phyloP scores from a whole-genome alignment of 768 basidiomycete species.

The Suillus occidentalis region DNA sequence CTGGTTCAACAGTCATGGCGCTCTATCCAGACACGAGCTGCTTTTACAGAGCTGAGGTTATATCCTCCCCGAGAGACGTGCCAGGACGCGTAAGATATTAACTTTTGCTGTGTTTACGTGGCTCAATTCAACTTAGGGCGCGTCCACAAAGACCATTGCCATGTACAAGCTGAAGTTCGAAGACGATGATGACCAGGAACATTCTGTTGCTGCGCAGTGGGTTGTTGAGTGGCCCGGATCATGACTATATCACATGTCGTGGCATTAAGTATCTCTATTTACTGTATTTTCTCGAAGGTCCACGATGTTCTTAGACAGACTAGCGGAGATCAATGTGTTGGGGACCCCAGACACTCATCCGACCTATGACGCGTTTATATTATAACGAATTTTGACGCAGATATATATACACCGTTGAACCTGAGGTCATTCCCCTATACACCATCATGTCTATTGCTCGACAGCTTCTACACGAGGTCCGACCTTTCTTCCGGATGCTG shows the following conservation, averaged over 20 bases:
- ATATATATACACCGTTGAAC: neutral
- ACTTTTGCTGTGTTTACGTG: slow-evolving; percentile 5
- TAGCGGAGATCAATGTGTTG: neutral
- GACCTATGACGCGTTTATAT: neutral
- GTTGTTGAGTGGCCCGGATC: slow-evolving; percentile 79
- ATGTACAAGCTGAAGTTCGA: slow-evolving; percentile 84
- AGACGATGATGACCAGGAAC: slow-evolving; percentile 84
- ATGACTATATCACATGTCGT: slow-evolving; percentile 6
- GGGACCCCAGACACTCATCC: neutral
- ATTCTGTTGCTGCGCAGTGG: slow-evolving; percentile 71
- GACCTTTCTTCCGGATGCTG: slow-evolving; percentile 73
- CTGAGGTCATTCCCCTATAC: neutral
- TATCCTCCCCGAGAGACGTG: slow-evolving; percentile 58
- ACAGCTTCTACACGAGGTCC: slow-evolving; percentile 65
- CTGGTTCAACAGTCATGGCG: slow-evolving; percentile 77
- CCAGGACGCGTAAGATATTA: slow-evolving; percentile 37
- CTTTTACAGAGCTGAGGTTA: slow-evolving; percentile 85
- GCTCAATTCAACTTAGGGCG: slow-evolving; percentile 18
- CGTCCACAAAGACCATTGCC: slow-evolving; percentile 49
- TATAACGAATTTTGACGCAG: neutral
- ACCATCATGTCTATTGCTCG: slow-evolving; percentile 63
- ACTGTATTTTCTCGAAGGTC: slow-evolving; percentile 19
- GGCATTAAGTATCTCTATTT: slow-evolving; percentile 8
- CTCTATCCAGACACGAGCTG: slow-evolving; percentile 91
- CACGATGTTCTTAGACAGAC: neutral